Conservation (phyloP, 2,329 filamentous ascomycete species). For the Pseudopyricularia javanii region DNA sequence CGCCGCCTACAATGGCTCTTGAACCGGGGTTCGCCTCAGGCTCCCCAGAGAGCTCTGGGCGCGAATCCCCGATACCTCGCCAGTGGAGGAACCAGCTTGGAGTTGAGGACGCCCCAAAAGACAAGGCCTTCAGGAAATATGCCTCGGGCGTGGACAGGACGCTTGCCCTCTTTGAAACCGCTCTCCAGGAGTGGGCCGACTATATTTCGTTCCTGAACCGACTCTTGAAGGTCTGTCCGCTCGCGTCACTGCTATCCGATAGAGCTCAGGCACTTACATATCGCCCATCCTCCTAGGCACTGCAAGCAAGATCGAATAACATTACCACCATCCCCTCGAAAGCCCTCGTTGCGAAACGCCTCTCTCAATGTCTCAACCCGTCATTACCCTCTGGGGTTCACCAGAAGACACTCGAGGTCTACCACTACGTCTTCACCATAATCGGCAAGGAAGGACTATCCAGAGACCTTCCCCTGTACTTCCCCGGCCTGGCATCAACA, state of each 20-base stretch:
- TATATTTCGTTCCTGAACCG: slow-evolving; percentile 95
- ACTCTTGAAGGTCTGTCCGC: slow-evolving; percentile 61
- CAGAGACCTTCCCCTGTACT: slow-evolving; percentile 71
- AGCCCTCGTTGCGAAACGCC: slow-evolving; percentile 69
- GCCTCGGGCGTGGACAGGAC: slow-evolving; percentile 78
- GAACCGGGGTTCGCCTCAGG: slow-evolving; percentile 47
- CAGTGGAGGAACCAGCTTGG: slow-evolving; percentile 69
- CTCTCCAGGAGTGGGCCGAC: slow-evolving; percentile 96
- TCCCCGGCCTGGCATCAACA: slow-evolving; percentile 79
- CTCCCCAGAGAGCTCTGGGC: slow-evolving; percentile 77
- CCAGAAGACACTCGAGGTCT: slow-evolving; percentile 93
- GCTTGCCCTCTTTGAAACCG: slow-evolving; percentile 79
- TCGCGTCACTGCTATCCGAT: background rate
- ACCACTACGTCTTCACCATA: slow-evolving; percentile 74
- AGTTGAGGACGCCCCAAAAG: slow-evolving; percentile 51
- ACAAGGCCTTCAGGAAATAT: slow-evolving; percentile 75
- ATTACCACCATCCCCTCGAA: slow-evolving; percentile 70
- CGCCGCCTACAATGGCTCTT: slow-evolving; percentile 42
- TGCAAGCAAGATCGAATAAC: slow-evolving; percentile 72
- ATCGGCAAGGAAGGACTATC: slow-evolving; percentile 74
- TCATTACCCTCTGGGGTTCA: slow-evolving; percentile 90
- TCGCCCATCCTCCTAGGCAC: slow-evolving; percentile 42
- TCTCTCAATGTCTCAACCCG: slow-evolving; percentile 92
- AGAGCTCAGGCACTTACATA: slow-evolving; percentile 11
- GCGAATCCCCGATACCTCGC: slow-evolving; percentile 61